phyloP scores from a whole-genome alignment of 1,284 basidiomycete species.

The Pseudozyma tsukubaensis region DNA sequence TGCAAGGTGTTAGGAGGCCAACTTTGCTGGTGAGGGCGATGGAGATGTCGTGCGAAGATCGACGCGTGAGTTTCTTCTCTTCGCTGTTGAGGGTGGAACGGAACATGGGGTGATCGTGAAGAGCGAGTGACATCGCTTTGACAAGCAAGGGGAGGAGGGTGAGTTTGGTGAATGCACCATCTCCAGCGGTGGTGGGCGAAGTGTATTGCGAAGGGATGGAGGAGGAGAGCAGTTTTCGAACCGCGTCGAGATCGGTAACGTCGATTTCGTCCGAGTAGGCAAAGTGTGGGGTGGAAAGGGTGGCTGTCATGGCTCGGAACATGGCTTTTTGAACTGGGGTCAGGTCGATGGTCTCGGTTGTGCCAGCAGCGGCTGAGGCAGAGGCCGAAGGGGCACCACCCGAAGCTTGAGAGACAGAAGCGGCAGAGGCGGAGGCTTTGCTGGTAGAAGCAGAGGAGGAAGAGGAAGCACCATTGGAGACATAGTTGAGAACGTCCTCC shows the following conservation, averaged over 20 bases:
- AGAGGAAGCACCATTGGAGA: conserved; percentile 15
- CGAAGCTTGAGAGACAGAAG: background rate
- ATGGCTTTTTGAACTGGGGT: conserved; percentile 65
- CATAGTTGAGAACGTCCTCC: conserved; percentile 73
- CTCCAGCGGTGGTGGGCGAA: conserved; percentile 6
- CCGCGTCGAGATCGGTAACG: conserved; percentile 79
- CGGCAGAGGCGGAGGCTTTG: background rate
- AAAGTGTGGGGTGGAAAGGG: conserved; percentile 77
- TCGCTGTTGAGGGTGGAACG: conserved; percentile 61
- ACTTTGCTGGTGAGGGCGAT: conserved; percentile 83
- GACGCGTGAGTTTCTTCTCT: conserved; percentile 31
- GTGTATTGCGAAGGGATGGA: conserved; percentile 74
- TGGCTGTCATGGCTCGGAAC: conserved; percentile 67
- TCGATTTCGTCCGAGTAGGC: conserved; percentile 80
- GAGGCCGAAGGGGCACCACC: background rate
- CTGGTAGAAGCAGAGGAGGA: conserved; percentile 7
- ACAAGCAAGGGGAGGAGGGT: conserved; percentile 87
- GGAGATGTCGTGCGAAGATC: conserved; percentile 65
- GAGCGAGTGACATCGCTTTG: conserved; percentile 83
- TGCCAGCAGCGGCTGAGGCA: background rate
- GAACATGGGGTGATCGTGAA: conserved; percentile 86
- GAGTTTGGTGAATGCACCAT: conserved; percentile 71
- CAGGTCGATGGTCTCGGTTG: conserved; percentile 47
- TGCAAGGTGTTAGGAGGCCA: conserved; percentile 84
- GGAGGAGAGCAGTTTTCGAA: conserved; percentile 78